Evolutionary conservation across 495 filamentous ascomycete genomes (phyloP).

Genomic region (Tuber melanosporum): DNA sequence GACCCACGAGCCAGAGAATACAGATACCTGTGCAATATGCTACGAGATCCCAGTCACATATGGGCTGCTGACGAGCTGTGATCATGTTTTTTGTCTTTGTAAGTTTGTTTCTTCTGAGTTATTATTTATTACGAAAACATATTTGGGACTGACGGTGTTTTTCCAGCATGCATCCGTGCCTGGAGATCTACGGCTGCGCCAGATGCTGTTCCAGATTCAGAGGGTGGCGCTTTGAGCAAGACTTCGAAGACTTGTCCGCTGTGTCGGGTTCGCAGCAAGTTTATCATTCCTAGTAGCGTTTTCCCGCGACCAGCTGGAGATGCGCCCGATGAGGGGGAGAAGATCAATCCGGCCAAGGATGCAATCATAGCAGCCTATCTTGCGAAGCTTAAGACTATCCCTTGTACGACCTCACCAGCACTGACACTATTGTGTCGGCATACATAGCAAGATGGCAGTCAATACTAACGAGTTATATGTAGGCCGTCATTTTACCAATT

Average conservation of each 20-base stretch:
- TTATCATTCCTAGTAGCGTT: conserved; percentile 38
- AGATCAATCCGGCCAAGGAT: conserved; percentile 36
- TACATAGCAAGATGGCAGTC: not conserved
- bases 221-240: conserved; percentile 32
- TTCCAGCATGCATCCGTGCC: conserved; percentile 32
- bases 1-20: conserved; percentile 10
- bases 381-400: conserved; percentile 36
- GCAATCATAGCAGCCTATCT: conserved; percentile 41
- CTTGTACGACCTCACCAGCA: conserved; percentile 20
- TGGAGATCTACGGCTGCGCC: conserved; percentile 30
- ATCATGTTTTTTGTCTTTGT: conserved; percentile 42
- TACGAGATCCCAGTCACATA: conserved; percentile 38
- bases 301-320: conserved; percentile 21
- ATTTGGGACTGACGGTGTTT: not conserved
- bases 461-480: not conserved
- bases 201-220: conserved; percentile 16
- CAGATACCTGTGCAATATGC: conserved; percentile 40
- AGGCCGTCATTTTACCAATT: conserved; percentile 40
- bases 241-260: conserved; percentile 42
- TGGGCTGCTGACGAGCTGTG: conserved; percentile 40
- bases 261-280: conserved; percentile 40
- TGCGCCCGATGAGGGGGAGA: conserved; percentile 13
- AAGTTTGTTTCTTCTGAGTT: conserved; percentile 8
- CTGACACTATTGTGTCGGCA: not conserved
- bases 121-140: conserved; percentile 10